Conservation (phyloP, 345 rosid species). For the Populus euphratica region DNA sequence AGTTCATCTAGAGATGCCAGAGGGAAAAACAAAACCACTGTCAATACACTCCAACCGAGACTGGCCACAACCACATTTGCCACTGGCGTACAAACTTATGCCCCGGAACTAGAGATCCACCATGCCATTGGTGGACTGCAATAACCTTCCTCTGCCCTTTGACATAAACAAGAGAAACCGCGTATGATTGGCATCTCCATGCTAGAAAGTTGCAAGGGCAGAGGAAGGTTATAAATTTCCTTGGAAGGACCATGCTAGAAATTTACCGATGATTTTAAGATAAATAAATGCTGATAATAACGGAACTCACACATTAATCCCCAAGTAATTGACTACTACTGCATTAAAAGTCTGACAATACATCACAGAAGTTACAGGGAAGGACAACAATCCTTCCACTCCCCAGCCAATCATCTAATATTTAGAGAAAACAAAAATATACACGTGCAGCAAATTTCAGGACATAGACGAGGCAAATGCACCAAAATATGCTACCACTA, state of each 20-base stretch:
- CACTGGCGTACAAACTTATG: too few species aligned
- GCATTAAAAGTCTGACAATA: neutral
- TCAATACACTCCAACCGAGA: neutral
- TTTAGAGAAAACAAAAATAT: neutral
- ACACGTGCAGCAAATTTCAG: neutral
- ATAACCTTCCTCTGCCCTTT: neutral
- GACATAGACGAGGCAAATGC: neutral
- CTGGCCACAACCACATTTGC: too few species aligned
- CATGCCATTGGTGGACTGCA: neutral
- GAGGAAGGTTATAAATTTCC: neutral
- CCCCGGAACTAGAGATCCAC: too few species aligned
- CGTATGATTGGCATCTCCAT: neutral
- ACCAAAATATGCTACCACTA: neutral
- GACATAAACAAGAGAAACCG: neutral
- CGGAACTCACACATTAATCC: neutral
- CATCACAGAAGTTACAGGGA: neutral
- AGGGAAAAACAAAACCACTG: neutral
- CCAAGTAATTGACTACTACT: neutral
- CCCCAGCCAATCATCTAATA: neutral
- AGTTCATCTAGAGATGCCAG: neutral
- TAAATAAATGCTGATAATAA: neutral
- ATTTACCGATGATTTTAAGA: neutral
- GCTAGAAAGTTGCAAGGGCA: too few species aligned
- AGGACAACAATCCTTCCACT: too few species aligned
- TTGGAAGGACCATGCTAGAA: neutral